Evolutionary conservation across 1,284 basidiomycete species (phyloP).

Genomic region (Pseudozyma thailandica): DNA sequence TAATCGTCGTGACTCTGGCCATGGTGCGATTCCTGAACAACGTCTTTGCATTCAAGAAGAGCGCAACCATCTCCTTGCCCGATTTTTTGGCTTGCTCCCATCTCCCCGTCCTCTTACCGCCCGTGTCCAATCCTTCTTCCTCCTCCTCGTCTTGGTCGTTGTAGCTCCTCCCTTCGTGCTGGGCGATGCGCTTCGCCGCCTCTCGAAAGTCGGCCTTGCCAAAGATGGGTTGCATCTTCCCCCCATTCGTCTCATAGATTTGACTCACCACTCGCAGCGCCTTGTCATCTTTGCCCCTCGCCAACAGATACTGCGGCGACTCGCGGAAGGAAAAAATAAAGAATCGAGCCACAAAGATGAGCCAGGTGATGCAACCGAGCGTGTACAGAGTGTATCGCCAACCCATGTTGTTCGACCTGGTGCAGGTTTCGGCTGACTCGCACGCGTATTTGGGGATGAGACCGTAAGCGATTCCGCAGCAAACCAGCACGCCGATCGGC

Average conservation of each 20-base stretch:
- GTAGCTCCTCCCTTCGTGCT: slow-evolving; percentile 16
- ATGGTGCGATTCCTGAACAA: slow-evolving; percentile 67
- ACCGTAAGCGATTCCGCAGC: slow-evolving; percentile 59
- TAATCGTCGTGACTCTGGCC: slow-evolving; percentile 65
- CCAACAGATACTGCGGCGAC: slow-evolving; percentile 62
- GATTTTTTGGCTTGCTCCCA: slow-evolving; percentile 36
- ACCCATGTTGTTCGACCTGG: slow-evolving; percentile 56
- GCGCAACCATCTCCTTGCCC: slow-evolving; percentile 46
- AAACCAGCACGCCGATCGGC: slow-evolving; percentile 62
- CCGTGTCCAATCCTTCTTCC: slow-evolving; percentile 18
- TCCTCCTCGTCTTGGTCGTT: slow-evolving; percentile 24
- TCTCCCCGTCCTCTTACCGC: slow-evolving; percentile 4
- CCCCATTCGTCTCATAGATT: slow-evolving; percentile 65
- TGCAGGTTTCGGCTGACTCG: slow-evolving; percentile 38
- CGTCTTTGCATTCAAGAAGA: slow-evolving; percentile 66
- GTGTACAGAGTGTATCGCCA: slow-evolving; percentile 64
- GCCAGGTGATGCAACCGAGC: slow-evolving; percentile 62
- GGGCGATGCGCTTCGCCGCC: slow-evolving; percentile 59
- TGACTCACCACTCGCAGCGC: slow-evolving; percentile 50
- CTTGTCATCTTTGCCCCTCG: slow-evolving; percentile 52
- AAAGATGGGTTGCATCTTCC: slow-evolving; percentile 64
- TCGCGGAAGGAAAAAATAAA: slow-evolving; percentile 61
- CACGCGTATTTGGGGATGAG: slow-evolving; percentile 59
- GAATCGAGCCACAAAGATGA: slow-evolving; percentile 63
- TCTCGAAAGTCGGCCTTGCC: slow-evolving; percentile 68